These are phyloP conservation scores for Aphanomyces cochlioides DNA, from an alignment of 352 stramenopile species.

Conservation along the genomic window DNA sequence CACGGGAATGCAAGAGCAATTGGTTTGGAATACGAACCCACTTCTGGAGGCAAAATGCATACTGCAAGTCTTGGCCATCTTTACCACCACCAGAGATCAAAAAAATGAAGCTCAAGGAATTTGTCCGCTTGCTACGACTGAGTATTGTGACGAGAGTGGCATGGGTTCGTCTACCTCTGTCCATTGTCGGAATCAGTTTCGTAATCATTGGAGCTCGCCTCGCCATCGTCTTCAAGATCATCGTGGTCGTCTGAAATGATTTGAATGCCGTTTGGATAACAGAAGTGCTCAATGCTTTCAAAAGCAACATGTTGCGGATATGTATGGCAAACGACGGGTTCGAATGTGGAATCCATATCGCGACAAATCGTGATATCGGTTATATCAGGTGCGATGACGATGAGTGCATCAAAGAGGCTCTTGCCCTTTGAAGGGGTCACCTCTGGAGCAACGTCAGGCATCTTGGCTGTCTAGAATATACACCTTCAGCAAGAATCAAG, in stretches of 20 bases:
- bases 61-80: constrained; percentile 25
- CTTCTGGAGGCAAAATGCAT: constrained; percentile 11
- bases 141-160: not conserved
- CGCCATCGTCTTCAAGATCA: not conserved
- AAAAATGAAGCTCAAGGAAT: constrained; percentile 19
- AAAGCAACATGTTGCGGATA: constrained; percentile 4
- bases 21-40: constrained; percentile 22
- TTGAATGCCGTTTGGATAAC: constrained; percentile 19
- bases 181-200: not conserved
- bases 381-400: constrained; percentile 17
- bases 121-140: not conserved
- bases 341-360: constrained; percentile 9
- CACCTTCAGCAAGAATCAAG: not conserved
- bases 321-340: constrained; percentile 21
- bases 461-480: not conserved
- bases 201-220: not conserved
- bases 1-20: constrained; percentile 4
- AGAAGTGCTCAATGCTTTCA: constrained; percentile 30
- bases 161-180: constrained; percentile 6
- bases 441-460: not conserved
- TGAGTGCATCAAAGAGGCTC: constrained; percentile 15
- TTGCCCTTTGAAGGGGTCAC: not conserved
- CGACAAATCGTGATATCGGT: constrained; percentile 20
- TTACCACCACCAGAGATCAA: constrained; percentile 28
- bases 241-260: not conserved